Base-by-base conservation (phyloP, 768 basidiomycete species). In the Coprinopsis cinerea region DNA sequence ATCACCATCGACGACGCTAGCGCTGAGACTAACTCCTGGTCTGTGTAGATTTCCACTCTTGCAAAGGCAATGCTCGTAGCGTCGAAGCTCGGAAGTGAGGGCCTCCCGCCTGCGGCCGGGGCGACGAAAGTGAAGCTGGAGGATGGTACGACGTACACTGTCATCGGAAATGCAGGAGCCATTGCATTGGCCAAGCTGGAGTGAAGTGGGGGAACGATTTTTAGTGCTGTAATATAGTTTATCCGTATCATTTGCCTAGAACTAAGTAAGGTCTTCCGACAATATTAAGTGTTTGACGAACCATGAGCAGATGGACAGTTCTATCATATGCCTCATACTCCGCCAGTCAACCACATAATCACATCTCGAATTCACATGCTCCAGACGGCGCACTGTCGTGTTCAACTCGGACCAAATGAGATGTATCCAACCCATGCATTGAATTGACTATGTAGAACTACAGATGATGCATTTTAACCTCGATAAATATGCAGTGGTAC, bases 91-190 rank as follows among this genome's bases (percentile, higher is more conserved):
- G 84, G 85, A 1, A 75, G 78, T 0, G 60, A 72, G 0, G 64
- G 56, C 1, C 65, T 88, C 9, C 75, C 80, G 0, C 36, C 74
- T 15, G 62, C 61, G 17, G 74, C 71, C 0, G 59, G 64, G 1
- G 74, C 81, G 2, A 64, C 63, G 13, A 70, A 73, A 57, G 68
- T 53, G 24, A 74, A 68, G 18, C 40, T 51, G 2, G 59, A 61
- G 34, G 67, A 66, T 43, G 73, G 58, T 5, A 61, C 63, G 0
- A 60, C 56, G 40, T 85, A 78, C 51, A 83, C 80, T 1, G n/a
- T 78, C n/a, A 69, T 88, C 37, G 60, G 58, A 4, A 87, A 86
- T 57, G 58, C 67, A 24, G 80, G 77, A 26, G 72, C 79, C 4
- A 48, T 71, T 37, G 65, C 64, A 41, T 61, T 83, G 28, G 75